Percentiles rank a stretch among this genome's conserved stretches.
phyloP scores from a whole-genome alignment of 2,329 filamentous ascomycete species.

The Aspergillus brunneoviolaceus region DNA sequence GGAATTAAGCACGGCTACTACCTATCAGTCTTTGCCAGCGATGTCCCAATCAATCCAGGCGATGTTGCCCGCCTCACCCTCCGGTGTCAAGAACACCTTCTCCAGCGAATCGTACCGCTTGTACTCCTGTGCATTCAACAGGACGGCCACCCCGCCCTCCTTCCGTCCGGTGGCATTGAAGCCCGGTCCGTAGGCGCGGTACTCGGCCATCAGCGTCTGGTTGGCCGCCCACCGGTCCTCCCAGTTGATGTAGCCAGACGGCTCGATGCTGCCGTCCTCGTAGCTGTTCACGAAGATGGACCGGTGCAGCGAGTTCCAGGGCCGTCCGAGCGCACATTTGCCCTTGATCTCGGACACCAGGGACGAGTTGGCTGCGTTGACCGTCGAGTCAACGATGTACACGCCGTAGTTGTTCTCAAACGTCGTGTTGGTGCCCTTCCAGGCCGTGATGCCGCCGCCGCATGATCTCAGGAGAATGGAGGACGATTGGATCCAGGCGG shows the following conservation, averaged over 20 bases:
- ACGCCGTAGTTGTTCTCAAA: conserved; percentile 66
- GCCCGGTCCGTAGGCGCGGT: conserved; percentile 53
- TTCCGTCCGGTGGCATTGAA: conserved; percentile 52
- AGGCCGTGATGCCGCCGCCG: conserved; percentile 66
- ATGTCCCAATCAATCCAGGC: conserved; percentile 49
- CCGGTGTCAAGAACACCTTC: conserved; percentile 51
- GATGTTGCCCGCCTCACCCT: conserved; percentile 47
- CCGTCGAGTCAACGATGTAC: conserved; percentile 58
- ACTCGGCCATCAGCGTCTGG: conserved; percentile 59
- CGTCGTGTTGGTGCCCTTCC: conserved; percentile 68
- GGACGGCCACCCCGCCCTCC: conserved; percentile 44
- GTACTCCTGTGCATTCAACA: conserved; percentile 46
- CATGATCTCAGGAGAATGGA: conserved; percentile 58
- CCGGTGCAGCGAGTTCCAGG: conserved; percentile 60
- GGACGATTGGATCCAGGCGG: conserved; percentile 59
- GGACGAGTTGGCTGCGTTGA: conserved; percentile 56
- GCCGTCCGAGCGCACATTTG: conserved; percentile 60
- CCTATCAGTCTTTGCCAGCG: not conserved
- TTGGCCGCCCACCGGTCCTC: conserved; percentile 32
- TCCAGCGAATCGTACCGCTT: conserved; percentile 39
- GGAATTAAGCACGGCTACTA: too few species aligned
- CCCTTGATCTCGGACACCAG: conserved; percentile 41
- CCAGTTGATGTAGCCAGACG: conserved; percentile 59
- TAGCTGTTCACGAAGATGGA: conserved; percentile 58
- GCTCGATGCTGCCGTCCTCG: conserved; percentile 55